Base-by-base conservation (phyloP, 257 asterid species). In the Primulina tabacum region DNA sequence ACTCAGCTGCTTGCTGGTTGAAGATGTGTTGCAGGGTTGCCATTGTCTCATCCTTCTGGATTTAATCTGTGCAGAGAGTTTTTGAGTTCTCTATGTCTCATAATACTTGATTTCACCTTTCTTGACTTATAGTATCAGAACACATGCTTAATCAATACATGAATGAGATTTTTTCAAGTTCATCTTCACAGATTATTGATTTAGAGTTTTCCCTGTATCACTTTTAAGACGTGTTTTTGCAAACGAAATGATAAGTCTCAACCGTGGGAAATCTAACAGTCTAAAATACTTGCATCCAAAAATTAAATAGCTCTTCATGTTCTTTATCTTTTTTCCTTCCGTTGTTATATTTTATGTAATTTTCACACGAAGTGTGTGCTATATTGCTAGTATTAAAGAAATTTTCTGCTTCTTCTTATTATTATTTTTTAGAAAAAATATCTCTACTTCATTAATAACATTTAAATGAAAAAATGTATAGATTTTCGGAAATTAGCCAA, bases 171-270 rank as follows among this genome's bases (percentile, higher is more conserved):
- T 73, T 73, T 24, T 24, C 26, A 24, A 24, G 26, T 24, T 24
- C 1, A 24, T 24, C 26, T 24, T 24, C 26, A 21, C 24, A 24
- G 1, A 24, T 24, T 24, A 24, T 24, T 24, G 26, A 24, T 24
- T 24, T 24, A 24, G 26, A 24, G 26, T 24, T 1, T 21, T 24
- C 26, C 26, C 26, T 24, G 26, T 24, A 24, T 24, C 26, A 24
- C 26, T 24, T 24, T 24, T 24, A 24, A 24, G 26, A 24, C 26
- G 26, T 24, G 87, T 63, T 85, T 89, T 77, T 90, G 95, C 95
- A 62, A 79, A 9, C 79, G 89, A 43, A 76, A 87, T 70, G 81
- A 85, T 80, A 88, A 75, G 78, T 77, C 88, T 67, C 66, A 65
- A 34, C 79, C 82, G 18, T 79, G 80, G 11, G 63, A 75, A 78